Percentiles rank a stretch among this genome's conserved stretches.
phyloP scores from a whole-genome alignment of 306 rosid genomes.

The Herpetospermum pedunculosum region DNA sequence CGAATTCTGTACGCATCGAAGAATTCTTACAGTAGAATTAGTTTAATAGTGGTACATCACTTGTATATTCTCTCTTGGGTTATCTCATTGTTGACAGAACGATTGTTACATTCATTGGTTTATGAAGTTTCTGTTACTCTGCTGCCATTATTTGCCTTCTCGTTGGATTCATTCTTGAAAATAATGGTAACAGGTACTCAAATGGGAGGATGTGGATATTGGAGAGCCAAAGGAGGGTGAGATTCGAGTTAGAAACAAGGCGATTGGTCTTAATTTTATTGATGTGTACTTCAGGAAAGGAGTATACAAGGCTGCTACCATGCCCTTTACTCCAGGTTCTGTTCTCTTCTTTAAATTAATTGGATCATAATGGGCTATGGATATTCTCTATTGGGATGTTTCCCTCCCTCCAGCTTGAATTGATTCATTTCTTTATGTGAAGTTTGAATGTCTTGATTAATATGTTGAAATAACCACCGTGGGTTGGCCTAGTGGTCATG shows the following conservation, averaged over 20 bases:
- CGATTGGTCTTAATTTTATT: constrained; percentile 66
- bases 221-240: constrained; percentile 71
- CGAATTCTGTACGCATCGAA: not conserved
- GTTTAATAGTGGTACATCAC: not conserved
- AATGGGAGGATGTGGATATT: constrained; percentile 77
- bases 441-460: not conserved
- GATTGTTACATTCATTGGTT: not conserved
- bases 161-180: not conserved
- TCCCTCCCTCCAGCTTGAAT: not conserved
- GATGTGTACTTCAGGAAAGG: constrained; percentile 86
- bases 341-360: not conserved
- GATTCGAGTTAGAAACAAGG: constrained; percentile 66
- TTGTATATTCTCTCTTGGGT: not conserved
- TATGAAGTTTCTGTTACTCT: not conserved
- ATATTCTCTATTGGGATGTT: not conserved
- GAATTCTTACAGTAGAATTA: not conserved
- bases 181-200: constrained; percentile 41
- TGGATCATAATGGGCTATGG: not conserved
- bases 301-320: constrained; percentile 41
- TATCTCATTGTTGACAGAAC: not conserved
- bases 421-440: not conserved
- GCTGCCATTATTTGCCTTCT: not conserved
- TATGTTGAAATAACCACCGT: too few species aligned
- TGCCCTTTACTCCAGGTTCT: constrained; percentile 60
- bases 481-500: too few species aligned